Conservation (phyloP, 108 stramenopile genomes). For the Bacterosira constricta region DNA sequence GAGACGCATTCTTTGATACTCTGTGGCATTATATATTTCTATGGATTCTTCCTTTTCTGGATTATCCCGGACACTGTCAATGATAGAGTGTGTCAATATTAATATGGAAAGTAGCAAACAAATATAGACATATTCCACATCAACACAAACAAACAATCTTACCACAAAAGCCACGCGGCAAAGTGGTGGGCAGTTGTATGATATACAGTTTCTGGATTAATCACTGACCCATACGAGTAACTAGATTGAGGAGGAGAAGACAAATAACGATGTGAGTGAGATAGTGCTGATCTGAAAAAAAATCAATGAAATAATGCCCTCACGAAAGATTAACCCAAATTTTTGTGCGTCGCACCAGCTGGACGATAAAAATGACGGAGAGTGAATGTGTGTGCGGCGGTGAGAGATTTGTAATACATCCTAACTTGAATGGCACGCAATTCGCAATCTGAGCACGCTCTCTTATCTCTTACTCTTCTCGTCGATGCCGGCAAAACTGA, state of each 20-base stretch:
- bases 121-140: background rate
- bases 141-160: background rate
- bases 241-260: background rate
- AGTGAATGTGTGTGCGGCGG: too few species aligned
- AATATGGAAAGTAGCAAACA: background rate
- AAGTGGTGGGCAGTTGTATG: slow-evolving; percentile 83
- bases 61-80: slow-evolving; percentile 55
- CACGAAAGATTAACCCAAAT: slow-evolving; percentile 70
- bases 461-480: too few species aligned
- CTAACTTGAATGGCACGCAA: too few species aligned
- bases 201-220: slow-evolving; percentile 54
- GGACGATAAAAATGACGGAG: too few species aligned
- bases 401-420: too few species aligned
- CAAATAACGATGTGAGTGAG: background rate
- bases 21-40: slow-evolving; percentile 78
- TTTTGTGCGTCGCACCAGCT: slow-evolving; percentile 65
- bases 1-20: slow-evolving; percentile 70
- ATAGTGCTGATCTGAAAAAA: background rate
- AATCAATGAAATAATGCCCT: background rate
- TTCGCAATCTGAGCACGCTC: too few species aligned
- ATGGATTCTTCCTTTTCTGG: slow-evolving; percentile 70
- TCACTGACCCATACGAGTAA: slow-evolving; percentile 62
- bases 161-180: slow-evolving; percentile 69
- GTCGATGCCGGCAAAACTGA: slow-evolving; percentile 63
- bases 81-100: background rate